Percentiles rank a stretch among this genome's conserved stretches.
Evolutionary conservation across 2,329 filamentous ascomycete species (phyloP).

Genomic region (Trichophyton equinum): DNA sequence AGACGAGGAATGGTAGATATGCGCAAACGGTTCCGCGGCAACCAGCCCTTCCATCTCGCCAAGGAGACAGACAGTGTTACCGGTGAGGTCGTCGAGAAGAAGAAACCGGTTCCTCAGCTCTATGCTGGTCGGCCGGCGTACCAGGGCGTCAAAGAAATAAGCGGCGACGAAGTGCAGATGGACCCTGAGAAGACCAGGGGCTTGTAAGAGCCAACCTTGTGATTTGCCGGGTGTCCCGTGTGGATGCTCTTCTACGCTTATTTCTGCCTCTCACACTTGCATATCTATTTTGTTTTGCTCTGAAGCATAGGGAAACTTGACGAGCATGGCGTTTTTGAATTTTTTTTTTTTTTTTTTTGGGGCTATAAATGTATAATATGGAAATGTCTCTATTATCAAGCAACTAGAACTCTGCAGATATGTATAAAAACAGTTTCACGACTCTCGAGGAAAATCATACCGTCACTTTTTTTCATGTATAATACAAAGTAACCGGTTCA

Average conservation of each 20-base stretch:
- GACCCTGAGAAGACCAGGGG: slow-evolving; percentile 38
- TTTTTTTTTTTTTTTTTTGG: not conserved
- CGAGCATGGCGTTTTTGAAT: not conserved
- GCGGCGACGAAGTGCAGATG: slow-evolving; percentile 50
- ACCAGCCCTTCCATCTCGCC: slow-evolving; percentile 65
- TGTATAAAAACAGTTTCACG: not conserved
- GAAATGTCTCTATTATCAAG: not conserved
- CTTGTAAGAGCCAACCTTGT: slow-evolving; percentile 12
- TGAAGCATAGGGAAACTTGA: not conserved
- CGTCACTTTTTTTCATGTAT: slow-evolving; percentile 1
- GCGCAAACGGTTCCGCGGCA: slow-evolving; percentile 94
- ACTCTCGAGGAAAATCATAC: not conserved
- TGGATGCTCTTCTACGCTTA: not conserved
- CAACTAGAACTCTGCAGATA: not conserved
- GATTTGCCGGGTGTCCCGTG: not conserved
- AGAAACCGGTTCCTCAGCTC: slow-evolving; percentile 48
- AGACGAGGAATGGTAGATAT: slow-evolving; percentile 87
- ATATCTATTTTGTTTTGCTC: not conserved
- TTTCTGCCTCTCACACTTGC: not conserved
- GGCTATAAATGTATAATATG: not conserved
- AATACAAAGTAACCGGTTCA: not conserved
- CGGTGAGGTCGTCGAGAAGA: slow-evolving; percentile 17
- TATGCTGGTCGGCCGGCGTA: slow-evolving; percentile 69
- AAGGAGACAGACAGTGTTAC: slow-evolving; percentile 43
- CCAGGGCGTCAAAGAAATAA: slow-evolving; percentile 51